Evolutionary conservation across 192 early-diverging fungal species (phyloP), one percentile per base, ranked within the genome.

Genomic region (Rhizoclosmatium globosum): DNA sequence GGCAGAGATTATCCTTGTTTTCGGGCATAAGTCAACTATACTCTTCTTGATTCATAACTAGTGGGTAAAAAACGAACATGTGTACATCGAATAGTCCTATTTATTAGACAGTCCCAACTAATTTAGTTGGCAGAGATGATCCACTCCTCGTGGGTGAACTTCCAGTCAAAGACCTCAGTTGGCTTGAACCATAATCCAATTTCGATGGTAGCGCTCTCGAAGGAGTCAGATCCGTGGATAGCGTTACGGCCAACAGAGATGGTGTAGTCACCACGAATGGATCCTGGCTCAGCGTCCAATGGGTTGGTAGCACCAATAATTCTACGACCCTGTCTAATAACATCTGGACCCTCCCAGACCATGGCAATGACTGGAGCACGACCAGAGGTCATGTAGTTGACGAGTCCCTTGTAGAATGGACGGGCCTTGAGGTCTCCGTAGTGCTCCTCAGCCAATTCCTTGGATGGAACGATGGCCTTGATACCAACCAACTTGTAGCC

Each of bases 231-330:
- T 76, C 94, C 95, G 86, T 96, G 95, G 87, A 94, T 91, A 80
- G 93, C 88, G 85, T 95, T 97, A 21, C 80, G 39, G 17, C 77
- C 85, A 57, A 84, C 70, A 39, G 68, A 78, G 44, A 87, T 84
- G 85, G 92, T 94, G 86, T 88, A 94, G 83, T 94, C 93, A 64
- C 94, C 95, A 77, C 96, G 94, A 88, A 97, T 95, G 74, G 94
- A 94, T 64, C 96, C 96, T 62, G 95, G 94, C 59, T 88, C 90
- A 65, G 96, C 86, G 31, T 92, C 92, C 79, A 93, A 86, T 71
- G 96, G 96, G 86, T 97, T 95, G 76, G 96, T 98, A 44, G 94
- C 96, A 70, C 96, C 96, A 79, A 97, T 91, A 88, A 97, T 91
- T 48, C 89, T 83, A 74, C 96, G 92, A 72, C 95, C 94, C 86